Percentiles rank a stretch among this genome's conserved stretches.
phyloP scores from a whole-genome alignment of 352 stramenopile species.

The Phytophthora pistaciae region DNA sequence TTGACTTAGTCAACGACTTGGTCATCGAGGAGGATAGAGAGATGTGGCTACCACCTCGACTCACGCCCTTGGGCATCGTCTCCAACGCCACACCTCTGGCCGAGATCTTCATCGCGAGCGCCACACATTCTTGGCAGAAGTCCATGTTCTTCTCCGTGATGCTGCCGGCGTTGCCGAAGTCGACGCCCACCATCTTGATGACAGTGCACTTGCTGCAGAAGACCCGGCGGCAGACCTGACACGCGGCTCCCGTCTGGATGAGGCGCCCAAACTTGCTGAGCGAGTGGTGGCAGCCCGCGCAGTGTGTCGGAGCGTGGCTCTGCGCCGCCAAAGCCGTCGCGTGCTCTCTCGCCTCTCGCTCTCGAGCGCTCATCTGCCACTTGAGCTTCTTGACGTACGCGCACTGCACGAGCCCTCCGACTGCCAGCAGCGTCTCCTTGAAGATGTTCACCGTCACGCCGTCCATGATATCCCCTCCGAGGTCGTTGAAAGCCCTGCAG shows the following conservation, averaged over 20 bases:
- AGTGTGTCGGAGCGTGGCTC: constrained; percentile 29
- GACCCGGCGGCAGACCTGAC: constrained; percentile 41
- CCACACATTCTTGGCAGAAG: constrained; percentile 62
- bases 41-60: constrained; percentile 7
- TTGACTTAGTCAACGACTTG: constrained; percentile 28
- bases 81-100: constrained; percentile 52
- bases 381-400: constrained; percentile 71
- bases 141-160: constrained; percentile 52
- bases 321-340: constrained; percentile 20
- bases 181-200: constrained; percentile 44
- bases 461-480: constrained; percentile 46
- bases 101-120: constrained; percentile 44
- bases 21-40: constrained; percentile 21
- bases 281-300: constrained; percentile 38
- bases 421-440: constrained; percentile 45
- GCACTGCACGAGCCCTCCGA: constrained; percentile 50
- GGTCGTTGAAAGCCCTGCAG: constrained; percentile 54
- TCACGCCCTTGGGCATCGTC: constrained; percentile 25
- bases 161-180: constrained; percentile 38
- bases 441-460: constrained; percentile 45
- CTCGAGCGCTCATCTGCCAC: constrained; percentile 52
- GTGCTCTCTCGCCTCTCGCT: constrained; percentile 31
- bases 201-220: constrained; percentile 57
- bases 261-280: constrained; percentile 37
- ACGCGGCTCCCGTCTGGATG: constrained; percentile 32